These are phyloP conservation scores for Naganishia cerealis DNA, from an alignment of 1,284 basidiomycete species.

Conservation along the genomic window DNA sequence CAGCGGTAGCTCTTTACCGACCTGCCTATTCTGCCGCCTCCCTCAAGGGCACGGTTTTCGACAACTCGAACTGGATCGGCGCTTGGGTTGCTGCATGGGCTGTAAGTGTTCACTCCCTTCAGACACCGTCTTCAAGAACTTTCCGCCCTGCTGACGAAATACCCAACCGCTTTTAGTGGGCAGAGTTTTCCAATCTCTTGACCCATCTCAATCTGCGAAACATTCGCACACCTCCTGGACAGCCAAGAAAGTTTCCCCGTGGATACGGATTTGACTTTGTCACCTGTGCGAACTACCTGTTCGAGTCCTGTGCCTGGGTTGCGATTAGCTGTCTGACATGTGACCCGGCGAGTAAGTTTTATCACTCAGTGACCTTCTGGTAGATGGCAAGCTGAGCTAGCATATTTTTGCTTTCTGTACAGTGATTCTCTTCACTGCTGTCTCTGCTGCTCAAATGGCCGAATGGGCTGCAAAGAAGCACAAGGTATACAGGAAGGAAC, in stretches of 20 bases:
- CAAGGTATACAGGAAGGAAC: slow-evolving; percentile 85
- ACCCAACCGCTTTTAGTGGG: slow-evolving; percentile 60
- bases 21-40: slow-evolving; percentile 64
- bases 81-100: slow-evolving; percentile 69
- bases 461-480: slow-evolving; percentile 93
- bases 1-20: slow-evolving; percentile 78
- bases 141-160: background rate
- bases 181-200: slow-evolving; percentile 81
- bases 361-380: background rate
- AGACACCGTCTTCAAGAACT: background rate
- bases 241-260: slow-evolving; percentile 75
- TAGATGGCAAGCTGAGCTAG: background rate
- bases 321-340: slow-evolving; percentile 75
- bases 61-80: slow-evolving; percentile 68
- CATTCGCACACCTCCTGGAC: slow-evolving; percentile 78
- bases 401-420: slow-evolving; percentile 3
- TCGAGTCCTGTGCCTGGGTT: slow-evolving; percentile 79
- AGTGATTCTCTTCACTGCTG: slow-evolving; percentile 72
- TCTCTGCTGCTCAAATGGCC: slow-evolving; percentile 73
- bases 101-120: slow-evolving; percentile 58
- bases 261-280: slow-evolving; percentile 78
- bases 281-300: slow-evolving; percentile 93
- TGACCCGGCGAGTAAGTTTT: slow-evolving; percentile 68
- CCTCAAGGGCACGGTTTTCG: slow-evolving; percentile 68
- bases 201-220: slow-evolving; percentile 79